Evolutionary conservation across 1,284 basidiomycete species (phyloP).

Genomic region (Cryptococcus neoformans): DNA sequence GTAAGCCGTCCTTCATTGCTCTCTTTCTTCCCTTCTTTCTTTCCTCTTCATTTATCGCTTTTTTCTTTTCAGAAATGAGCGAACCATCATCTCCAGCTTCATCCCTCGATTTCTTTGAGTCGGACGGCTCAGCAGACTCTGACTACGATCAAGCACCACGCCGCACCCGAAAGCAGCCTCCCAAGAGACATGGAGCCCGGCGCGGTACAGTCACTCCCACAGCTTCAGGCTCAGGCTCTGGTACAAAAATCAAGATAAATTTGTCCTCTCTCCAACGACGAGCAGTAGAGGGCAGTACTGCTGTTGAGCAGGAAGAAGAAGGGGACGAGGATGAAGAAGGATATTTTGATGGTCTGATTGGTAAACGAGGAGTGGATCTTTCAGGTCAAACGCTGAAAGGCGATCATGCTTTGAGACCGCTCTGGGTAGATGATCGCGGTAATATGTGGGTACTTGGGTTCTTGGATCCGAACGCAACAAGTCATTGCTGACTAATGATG

Average conservation of each 20-base stretch:
- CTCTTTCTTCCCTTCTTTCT: not conserved
- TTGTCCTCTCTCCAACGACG: slow-evolving; percentile 31
- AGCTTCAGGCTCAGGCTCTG: not conserved
- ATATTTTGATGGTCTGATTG: slow-evolving; percentile 32
- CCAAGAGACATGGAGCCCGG: slow-evolving; percentile 13
- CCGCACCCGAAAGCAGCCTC: slow-evolving; percentile 6
- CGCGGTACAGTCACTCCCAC: slow-evolving; percentile 2
- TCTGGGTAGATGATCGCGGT: slow-evolving; percentile 94
- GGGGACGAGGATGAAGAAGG: slow-evolving; percentile 27
- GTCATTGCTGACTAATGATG: not conserved
- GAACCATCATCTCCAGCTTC: slow-evolving; percentile 41
- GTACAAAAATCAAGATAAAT: slow-evolving; percentile 36
- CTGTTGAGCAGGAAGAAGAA: slow-evolving; percentile 23
- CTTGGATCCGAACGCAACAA: not conserved
- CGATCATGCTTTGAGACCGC: slow-evolving; percentile 83
- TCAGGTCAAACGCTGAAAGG: slow-evolving; percentile 72
- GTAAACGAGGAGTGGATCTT: slow-evolving; percentile 31
- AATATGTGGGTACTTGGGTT: slow-evolving; percentile 60
- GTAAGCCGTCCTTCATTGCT: not conserved
- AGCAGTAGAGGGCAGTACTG: slow-evolving; percentile 23
- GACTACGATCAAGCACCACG: slow-evolving; percentile 28
- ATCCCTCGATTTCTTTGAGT: slow-evolving; percentile 45
- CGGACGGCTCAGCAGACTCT: slow-evolving; percentile 34
- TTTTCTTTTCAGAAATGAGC: slow-evolving; percentile 27
- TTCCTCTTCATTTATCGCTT: not conserved